Base-by-base conservation (phyloP, 2,329 filamentous ascomycete genomes). In the Xylariaceae sp. region DNA sequence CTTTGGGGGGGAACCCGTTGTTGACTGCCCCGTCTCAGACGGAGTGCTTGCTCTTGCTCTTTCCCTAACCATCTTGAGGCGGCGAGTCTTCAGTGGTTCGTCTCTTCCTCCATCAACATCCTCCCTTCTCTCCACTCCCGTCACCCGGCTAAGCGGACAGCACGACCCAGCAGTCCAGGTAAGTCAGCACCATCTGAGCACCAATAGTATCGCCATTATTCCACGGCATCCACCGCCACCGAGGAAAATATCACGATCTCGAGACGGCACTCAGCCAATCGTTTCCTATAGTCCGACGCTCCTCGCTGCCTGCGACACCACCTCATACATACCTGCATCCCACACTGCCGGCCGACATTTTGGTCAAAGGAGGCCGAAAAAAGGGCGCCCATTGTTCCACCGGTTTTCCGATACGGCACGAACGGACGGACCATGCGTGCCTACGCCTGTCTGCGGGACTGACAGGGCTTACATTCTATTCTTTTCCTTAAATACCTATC, bases 51-150 rank as follows among this genome's bases (percentile, higher is more conserved):
- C 23, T 30, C 23, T 30, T 30, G 23, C 23, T 48, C 57, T 62
- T 59, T 58, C 55, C 55, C 44, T 39, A 52, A n/a, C 48, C 17
- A n/a, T 30, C 23, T 49, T 49, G 51, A 51, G 37, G 30, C 54
- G 55, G 57, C 53, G 34, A 52, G 53, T 18, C 30, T 45, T 48
- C 58, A 11, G 55, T 60, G 57, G 57, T 55, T 55, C 35, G 45
- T 55, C 57, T 56, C 60, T 60, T 56, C 57, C 52, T 58, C 53
- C 63, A 55, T 62, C 61, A 63, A 61, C 61, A 61, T 49, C 62
- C 51, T 59, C 61, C 18, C 42, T 30, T 55, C 56, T 47, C 62
- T 51, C 53, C 56, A 59, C 56, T 56, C 30, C 8, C 9, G 39
- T 58, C 54, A 17, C 17, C 35, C 48, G 42, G 59, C 62, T 64